A percentile compares a stretch with the other conserved stretches of the same genome.
Evolutionary conservation across 495 filamentous ascomycete species (phyloP).

Genomic region (Penicillium dipodomyicola): DNA sequence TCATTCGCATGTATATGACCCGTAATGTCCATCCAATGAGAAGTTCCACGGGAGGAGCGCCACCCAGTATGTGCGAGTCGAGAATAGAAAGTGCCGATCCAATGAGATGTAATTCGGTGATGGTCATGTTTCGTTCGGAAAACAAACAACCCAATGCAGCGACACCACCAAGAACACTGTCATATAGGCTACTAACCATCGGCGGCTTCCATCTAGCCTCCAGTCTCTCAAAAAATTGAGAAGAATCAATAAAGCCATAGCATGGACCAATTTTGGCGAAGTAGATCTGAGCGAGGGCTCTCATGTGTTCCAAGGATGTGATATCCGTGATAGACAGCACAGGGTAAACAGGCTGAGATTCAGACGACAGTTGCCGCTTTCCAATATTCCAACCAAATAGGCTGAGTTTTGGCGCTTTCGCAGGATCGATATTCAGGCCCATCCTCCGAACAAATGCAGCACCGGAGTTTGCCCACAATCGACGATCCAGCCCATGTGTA

Average conservation of each 20-base stretch:
- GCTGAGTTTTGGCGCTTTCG: constrained; percentile 48
- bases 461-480: constrained; percentile 49
- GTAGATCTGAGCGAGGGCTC: constrained; percentile 38
- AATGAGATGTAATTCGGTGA: constrained; percentile 38
- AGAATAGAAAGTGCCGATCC: constrained; percentile 35
- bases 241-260: constrained; percentile 48
- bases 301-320: constrained; percentile 36
- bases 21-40: constrained; percentile 48
- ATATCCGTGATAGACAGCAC: constrained; percentile 33
- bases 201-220: constrained; percentile 33
- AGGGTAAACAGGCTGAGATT: neutral
- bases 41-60: constrained; percentile 29
- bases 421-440: constrained; percentile 47
- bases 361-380: constrained; percentile 29
- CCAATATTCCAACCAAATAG: constrained; percentile 56
- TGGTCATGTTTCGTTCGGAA: constrained; percentile 27
- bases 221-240: constrained; percentile 29
- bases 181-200: constrained; percentile 25
- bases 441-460: constrained; percentile 51
- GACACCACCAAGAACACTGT: constrained; percentile 43
- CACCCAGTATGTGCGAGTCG: constrained; percentile 26
- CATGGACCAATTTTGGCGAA: constrained; percentile 47
- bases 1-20: constrained; percentile 47
- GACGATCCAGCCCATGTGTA: constrained; percentile 27
- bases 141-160: constrained; percentile 45